Percentiles rank a stretch among this genome's conserved stretches.
These are phyloP conservation scores for Polytolypa hystricis DNA, from an alignment of 2,329 filamentous ascomycete genomes.

Conservation along the genomic window DNA sequence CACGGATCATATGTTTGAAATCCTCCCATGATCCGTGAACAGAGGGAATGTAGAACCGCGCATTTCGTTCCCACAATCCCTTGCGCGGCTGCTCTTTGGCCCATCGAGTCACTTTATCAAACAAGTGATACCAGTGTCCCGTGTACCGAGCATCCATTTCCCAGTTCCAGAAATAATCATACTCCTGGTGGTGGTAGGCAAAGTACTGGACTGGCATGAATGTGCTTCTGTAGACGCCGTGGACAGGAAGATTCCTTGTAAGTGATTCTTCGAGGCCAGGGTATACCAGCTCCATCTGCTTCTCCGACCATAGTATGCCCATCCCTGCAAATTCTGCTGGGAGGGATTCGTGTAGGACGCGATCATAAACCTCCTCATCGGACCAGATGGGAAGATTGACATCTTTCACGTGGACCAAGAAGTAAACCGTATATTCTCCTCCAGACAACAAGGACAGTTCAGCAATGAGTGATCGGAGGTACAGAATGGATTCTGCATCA, in stretches of 20 bases:
- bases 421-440: conserved; percentile 72
- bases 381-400: conserved; percentile 70
- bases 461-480: conserved; percentile 68
- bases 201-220: conserved; percentile 96
- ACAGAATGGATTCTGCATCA: conserved; percentile 65
- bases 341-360: conserved; percentile 59
- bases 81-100: conserved; percentile 63
- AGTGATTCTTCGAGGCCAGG: conserved; percentile 74
- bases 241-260: conserved; percentile 61
- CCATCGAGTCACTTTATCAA: conserved; percentile 60
- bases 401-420: conserved; percentile 76
- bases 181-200: conserved; percentile 76
- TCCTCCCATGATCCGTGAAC: conserved; percentile 71
- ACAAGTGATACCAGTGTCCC: conserved; percentile 69
- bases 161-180: conserved; percentile 90
- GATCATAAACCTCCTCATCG: conserved; percentile 60
- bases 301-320: conserved; percentile 85
- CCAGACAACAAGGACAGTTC: conserved; percentile 69
- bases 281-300: conserved; percentile 84
- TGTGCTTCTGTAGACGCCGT: conserved; percentile 84
- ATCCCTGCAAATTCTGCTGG: conserved; percentile 77
- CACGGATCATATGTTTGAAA: conserved; percentile 64
- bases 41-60: conserved; percentile 64
- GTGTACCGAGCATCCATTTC: conserved; percentile 90
- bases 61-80: conserved; percentile 69